Conservation (phyloP, 2,329 filamentous ascomycete species). For the Ophiocordyceps camponoti-rufipedis region DNA sequence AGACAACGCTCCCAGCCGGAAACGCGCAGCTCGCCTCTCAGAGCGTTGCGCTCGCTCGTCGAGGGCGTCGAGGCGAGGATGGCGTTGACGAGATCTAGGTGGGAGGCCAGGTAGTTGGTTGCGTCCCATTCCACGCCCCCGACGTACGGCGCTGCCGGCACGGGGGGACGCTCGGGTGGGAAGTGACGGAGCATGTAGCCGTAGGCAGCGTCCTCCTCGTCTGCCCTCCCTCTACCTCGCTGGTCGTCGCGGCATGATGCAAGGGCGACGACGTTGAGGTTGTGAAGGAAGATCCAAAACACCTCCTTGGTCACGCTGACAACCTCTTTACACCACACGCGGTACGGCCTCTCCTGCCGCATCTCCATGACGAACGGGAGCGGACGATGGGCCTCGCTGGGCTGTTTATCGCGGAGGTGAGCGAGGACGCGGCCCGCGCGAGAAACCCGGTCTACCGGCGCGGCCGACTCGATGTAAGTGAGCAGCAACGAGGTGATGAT, state of each 20-base stretch:
- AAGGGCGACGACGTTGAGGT: conserved; percentile 69
- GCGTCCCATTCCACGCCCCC: conserved; percentile 98
- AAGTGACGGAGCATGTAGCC: conserved; percentile 57
- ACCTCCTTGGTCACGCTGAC: conserved; percentile 91
- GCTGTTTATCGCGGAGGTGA: conserved; percentile 65
- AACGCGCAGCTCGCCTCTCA: conserved; percentile 61
- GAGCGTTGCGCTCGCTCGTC: conserved; percentile 48
- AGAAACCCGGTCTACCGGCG: conserved; percentile 39
- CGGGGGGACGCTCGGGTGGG: conserved; percentile 69
- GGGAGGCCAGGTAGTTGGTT: conserved; percentile 85
- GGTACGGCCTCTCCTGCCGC: conserved; percentile 71
- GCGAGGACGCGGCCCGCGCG: conserved; percentile 57
- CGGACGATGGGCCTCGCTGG: conserved; percentile 56
- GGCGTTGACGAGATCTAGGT: conserved; percentile 84
- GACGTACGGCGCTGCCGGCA: conserved; percentile 87
- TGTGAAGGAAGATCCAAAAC: conserved; percentile 97
- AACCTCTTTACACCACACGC: conserved; percentile 85
- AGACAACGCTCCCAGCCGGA: conserved; percentile 87
- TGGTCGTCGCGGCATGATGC: conserved; percentile 12
- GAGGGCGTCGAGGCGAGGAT: conserved; percentile 68
- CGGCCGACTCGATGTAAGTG: conserved; percentile 60
- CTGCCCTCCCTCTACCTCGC: too few species aligned
- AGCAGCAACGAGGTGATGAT: conserved; percentile 83
- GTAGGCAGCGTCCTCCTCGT: conserved; percentile 18
- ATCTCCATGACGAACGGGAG: conserved; percentile 81